Evolutionary conservation across 805 yeast genomes (phyloP).

Genomic region (Suhomyces kilbournensis): DNA sequence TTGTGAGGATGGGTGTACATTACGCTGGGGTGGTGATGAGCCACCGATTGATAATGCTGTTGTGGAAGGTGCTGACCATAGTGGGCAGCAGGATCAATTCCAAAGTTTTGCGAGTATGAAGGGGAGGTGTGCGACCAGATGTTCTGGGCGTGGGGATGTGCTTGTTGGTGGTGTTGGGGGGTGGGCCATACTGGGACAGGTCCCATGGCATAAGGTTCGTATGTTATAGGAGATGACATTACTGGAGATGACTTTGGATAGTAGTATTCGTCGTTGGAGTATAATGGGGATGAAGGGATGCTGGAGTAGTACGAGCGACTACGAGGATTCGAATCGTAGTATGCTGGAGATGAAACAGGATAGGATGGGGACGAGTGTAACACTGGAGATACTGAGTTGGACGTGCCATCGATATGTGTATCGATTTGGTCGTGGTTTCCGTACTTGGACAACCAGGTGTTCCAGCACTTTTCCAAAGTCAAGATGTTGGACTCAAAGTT

Average conservation of each 20-base stretch:
- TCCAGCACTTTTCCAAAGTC: constrained; percentile 45
- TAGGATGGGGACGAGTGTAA: constrained; percentile 5
- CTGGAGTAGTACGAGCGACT: constrained; percentile 5
- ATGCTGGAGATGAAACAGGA: constrained; percentile 9
- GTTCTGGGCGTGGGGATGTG: constrained; percentile 4
- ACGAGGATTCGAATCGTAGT: neutral
- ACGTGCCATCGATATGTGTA: neutral
- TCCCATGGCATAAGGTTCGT: constrained; percentile 5
- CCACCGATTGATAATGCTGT: neutral
- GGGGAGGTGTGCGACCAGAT: constrained; percentile 27
- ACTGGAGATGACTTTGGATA: constrained; percentile 24
- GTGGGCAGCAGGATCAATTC: constrained; percentile 18
- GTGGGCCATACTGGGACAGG: constrained; percentile 1
- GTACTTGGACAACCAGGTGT: constrained; percentile 40
- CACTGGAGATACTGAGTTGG: constrained; percentile 3
- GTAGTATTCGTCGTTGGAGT: constrained; percentile 11
- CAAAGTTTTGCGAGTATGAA: constrained; percentile 14
- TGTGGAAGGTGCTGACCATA: neutral
- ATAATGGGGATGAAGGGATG: constrained; percentile 20
- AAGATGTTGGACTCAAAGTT: constrained; percentile 35
- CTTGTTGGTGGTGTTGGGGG: constrained; percentile 1
- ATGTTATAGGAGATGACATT: constrained; percentile 24
- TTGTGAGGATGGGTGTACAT: constrained; percentile 8
- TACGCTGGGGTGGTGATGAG: constrained; percentile 1
- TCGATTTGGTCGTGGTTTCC: neutral